Evolutionary conservation across 768 basidiomycete species (phyloP), one percentile per base, ranked within the genome.

Genomic region (Sutorius australiensis): DNA sequence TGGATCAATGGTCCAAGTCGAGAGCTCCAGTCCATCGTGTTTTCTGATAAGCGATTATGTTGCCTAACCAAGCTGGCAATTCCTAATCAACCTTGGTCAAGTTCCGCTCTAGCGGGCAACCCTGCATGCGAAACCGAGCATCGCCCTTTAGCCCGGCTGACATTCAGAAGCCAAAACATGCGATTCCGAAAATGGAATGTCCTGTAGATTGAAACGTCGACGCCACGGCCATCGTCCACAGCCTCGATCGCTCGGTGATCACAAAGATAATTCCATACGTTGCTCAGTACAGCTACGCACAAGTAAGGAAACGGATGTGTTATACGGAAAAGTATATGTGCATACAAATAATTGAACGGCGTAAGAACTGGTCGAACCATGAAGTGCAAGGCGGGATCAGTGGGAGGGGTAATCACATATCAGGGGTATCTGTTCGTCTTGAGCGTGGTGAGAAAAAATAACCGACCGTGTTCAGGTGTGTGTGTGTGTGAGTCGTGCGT

Each of bases 361-460:
- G 59, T 61, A 57, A 60, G 51, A 52, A 54, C 53, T 47, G 57
- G 51, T 46, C 54, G 38, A 27, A 43, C 42, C 27, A 52, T 40
- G 46, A 46, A 63, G 44, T 59, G 62, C 57, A 37, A 54, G 46
- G 36, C 53, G 48, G 50, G 33, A 46, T 53, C 39, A 56, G 43
- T 53, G 53, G 47, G 46, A n/a, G 51, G 64, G 68, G 68, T 68
- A 66, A 68, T 68, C 56, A 53, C 58, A 56, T 59, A 66, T 61
- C 58, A 65, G 67, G 70, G 70, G 68, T 72, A 72, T 70, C 61
- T 34, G 51, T 46, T 67, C 54, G 45, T 56, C 58, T 51, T 61
- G 44, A 59, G 60, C 44, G 57, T 39, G 28, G 54, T 56, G 54
- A 46, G 57, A 57, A 38, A 39, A 44, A 19, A 48, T 46, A 54